Evolutionary conservation across 2,329 filamentous ascomycete species (phyloP).

Genomic region (Fusarium chlamydosporum): DNA sequence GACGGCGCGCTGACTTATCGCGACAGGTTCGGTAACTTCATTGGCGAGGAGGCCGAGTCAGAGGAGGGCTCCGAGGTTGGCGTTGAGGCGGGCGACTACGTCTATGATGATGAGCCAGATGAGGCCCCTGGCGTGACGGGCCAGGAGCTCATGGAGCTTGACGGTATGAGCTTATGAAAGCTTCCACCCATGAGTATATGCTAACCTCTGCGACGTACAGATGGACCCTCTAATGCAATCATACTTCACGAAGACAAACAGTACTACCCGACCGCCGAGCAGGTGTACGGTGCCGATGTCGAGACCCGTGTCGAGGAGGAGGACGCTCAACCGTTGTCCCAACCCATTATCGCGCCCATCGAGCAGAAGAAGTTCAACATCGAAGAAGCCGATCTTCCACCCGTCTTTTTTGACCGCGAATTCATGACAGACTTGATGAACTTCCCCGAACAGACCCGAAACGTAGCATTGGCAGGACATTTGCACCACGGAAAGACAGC

Average conservation of each 20-base stretch:
- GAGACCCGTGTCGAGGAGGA: conserved; percentile 97
- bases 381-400: conserved; percentile 90
- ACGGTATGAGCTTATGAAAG: conserved; percentile 67
- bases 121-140: conserved; percentile 74
- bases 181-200: conserved; percentile 7
- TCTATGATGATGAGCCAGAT: conserved; percentile 82
- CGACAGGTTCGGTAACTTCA: conserved; percentile 94
- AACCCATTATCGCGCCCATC: conserved; percentile 94
- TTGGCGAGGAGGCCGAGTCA: conserved; percentile 88
- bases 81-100: conserved; percentile 80
- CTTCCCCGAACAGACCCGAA: conserved; percentile 93
- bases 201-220: conserved; percentile 54
- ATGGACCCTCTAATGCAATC: conserved; percentile 95
- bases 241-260: conserved; percentile 99
- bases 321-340: conserved; percentile 90
- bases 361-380: conserved; percentile 97
- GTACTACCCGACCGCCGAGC: conserved; percentile 97
- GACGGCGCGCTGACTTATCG: conserved; percentile 42
- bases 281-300: conserved; percentile 94
- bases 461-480: conserved; percentile 92
- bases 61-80: conserved; percentile 87
- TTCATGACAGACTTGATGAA: conserved; percentile 98
- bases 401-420: conserved; percentile 86
- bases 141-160: conserved; percentile 93
- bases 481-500: conserved; percentile 98